Evolutionary conservation across 2,329 filamentous ascomycete species (phyloP), one percentile per base, ranked within the genome.

Genomic region (Neofusicoccum laricinum): DNA sequence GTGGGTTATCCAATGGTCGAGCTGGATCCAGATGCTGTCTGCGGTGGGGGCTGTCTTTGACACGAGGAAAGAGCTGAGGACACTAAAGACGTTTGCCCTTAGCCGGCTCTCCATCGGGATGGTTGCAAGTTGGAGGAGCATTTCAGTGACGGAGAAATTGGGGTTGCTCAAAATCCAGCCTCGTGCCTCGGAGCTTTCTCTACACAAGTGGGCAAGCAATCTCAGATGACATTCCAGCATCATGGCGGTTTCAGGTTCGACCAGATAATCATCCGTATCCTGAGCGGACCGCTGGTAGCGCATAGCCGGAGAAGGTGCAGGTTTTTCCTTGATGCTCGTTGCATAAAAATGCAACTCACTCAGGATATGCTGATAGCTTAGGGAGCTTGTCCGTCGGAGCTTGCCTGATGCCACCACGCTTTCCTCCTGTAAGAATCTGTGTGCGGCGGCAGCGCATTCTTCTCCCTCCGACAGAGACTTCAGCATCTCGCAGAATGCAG

Each of bases 201-300:
- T 83, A 67, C 90, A 89, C 10, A 99, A 81, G 75, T 96, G 92
- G 3, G 92, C 87, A 70, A 97, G 90, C 4, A 99, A 84, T 34
- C 94, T 88, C 61, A 99, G 83, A 74, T 98, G 98, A 70, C 92
- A 94, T 73, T 97, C 93, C 32, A 99, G 83, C 92, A 99, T 97
- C 78, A 97, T 91, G n/a, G 90, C 89, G 45, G 92, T 96, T 76
- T 99, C 96, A 3, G 93, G 91, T 73, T 97, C 94, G 32, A 96
- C 93, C 66, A 92, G 88, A 63, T 79, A 78, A 43, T 77, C 77
- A n/a, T 73, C 73, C 55, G 70, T 71, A 48, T 73, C 75, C 64
- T 71, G 74, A 41, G 73, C 66, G 3, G 63, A 41, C 34, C 71
- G 69, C 6, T 73, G 67, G 55, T 73, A 85, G 81, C 50, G 86